phyloP scores from a whole-genome alignment of 2,329 filamentous ascomycete genomes.

The Pyrenophora seminiperda region DNA sequence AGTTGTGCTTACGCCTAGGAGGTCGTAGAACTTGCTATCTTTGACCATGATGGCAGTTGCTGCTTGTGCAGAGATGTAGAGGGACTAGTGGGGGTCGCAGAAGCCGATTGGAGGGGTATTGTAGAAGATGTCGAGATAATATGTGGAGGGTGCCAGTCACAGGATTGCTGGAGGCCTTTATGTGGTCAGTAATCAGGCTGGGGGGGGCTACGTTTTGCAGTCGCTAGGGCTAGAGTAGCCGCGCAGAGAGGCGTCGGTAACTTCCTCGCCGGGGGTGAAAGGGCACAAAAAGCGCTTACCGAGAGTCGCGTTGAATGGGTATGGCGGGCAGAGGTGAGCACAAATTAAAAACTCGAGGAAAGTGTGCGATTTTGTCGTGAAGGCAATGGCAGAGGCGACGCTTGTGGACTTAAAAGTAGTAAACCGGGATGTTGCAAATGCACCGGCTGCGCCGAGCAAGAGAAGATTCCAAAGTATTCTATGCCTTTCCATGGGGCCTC shows the following conservation, averaged over 20 bases:
- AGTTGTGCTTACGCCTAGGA: slow-evolving; percentile 69
- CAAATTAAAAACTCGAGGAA: slow-evolving; percentile 17
- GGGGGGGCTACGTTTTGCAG: slow-evolving; percentile 17
- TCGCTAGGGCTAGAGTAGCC: slow-evolving; percentile 23
- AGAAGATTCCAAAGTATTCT: slow-evolving; percentile 46
- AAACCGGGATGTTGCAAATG: slow-evolving; percentile 39
- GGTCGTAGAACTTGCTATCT: slow-evolving; percentile 79
- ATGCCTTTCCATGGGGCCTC: slow-evolving; percentile 40
- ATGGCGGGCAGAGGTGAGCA: slow-evolving; percentile 2
- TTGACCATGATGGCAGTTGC: slow-evolving; percentile 68
- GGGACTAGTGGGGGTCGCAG: slow-evolving; percentile 35
- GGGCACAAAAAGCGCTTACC: slow-evolving; percentile 26
- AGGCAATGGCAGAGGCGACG: slow-evolving; percentile 23
- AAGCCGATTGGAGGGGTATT: slow-evolving; percentile 23
- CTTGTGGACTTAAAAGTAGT: slow-evolving; percentile 43
- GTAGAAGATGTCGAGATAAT: slow-evolving; percentile 9
- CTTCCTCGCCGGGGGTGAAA: slow-evolving; percentile 9
- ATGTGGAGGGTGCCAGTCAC: slow-evolving; percentile 11
- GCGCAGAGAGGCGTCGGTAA: slow-evolving; percentile 17
- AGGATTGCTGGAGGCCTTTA: slow-evolving; percentile 7
- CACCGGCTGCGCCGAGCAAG: slow-evolving; percentile 41
- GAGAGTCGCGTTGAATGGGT: slow-evolving; percentile 16
- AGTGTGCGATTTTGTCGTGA: slow-evolving; percentile 19
- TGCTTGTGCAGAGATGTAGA: slow-evolving; percentile 16
- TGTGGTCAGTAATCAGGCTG: slow-evolving; percentile 25